Base-by-base conservation (phyloP, 2,329 filamentous ascomycete species). In the Fusarium annulatum region DNA sequence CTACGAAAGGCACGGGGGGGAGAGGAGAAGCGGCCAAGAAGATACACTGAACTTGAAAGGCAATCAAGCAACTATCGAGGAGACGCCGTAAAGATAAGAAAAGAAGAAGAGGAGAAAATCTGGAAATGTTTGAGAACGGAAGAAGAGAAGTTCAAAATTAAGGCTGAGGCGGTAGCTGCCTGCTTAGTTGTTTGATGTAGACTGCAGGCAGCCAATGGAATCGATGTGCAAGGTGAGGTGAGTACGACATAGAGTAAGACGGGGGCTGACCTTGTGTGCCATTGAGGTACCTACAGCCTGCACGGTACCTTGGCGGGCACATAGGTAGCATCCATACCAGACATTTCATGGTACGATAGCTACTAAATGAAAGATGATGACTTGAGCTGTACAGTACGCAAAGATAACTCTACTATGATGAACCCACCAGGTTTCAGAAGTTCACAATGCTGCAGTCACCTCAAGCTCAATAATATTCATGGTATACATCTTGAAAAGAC, bases 131-230 rank as follows among this genome's bases (percentile, higher is more conserved):
- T 26, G 21, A 30, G 42, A 57, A 55, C 39, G 36, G 36, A 58
- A 60, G 53, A 76, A 45, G 41, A 52, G 39, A 65, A 67, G 64
- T 65, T 67, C 53, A 43, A 41, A 41, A 64, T 58, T 65, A 71
- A 69, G 58, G 65, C 71, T 74, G 65, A 77, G 75, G 73, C 67
- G 71, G 71, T 55, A 65, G 65, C 65, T 60, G 68, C 70, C 67
- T 71, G 72, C 73, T 68, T 68, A 68, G 65, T 55, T 68, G 75
- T 73, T 67, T 73, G 71, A 77, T 64, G 73, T 72, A 72, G 64
- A 64, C 46, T 74, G 45, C 67, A 77, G 76, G 75, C 74, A 77
- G 61, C 76, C 76, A 77, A 77, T 76, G 61, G 61, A 63, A 77
- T 76, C 61, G 56, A 67, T n/a, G 34, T 30, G 36, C 36, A 41